Base-by-base conservation (phyloP, 495 filamentous ascomycete genomes). In the Neurospora tetraspora region DNA sequence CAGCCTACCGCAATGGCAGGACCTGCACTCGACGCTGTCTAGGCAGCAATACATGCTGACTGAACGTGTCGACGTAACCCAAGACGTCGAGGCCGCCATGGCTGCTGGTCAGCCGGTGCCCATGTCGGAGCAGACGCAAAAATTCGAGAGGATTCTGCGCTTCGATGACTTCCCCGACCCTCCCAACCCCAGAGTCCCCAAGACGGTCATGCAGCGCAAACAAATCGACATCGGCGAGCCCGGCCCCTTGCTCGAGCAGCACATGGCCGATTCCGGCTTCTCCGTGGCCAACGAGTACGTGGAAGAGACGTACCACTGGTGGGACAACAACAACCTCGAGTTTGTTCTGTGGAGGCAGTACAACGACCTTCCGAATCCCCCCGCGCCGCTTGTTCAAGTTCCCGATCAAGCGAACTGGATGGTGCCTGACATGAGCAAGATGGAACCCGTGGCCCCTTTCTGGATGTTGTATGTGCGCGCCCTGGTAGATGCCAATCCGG, bases 91-190 rank as follows among this genome's bases (percentile, higher is more conserved):
- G 73, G 75, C 78, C 34, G 77, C 53, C 53, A 34, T 34, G 53
- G 27, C 53, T 18, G 27, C 53, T 18, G 53, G 53, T 18, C 27
- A 65, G 11, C 12, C 53, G 7, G 12, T 65, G 23, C 53, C 53
- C 53, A 31, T 65, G 27, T 65, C 53, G 1, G 53, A 65, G 53
- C 53, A 65, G 27, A 65, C 53, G 14, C 53, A 65, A 18, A 65
- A 23, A 23, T 75, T 8, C 75, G 78, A 0, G 81, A 77, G 39
- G 77, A 73, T 37, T 71, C 43, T 86, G 65, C 71, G 81, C 5
- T 86, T 83, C 82, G 81, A 76, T 10, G 83, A 86, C 34, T 43
- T 83, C 11, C 84, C 84, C 6, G 84, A 86, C 61, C 82, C 84
- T 5, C 71, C 73, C 16, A 78, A 74, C 71, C 78, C 74, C 27